Conservation (phyloP, 2,329 filamentous ascomycete genomes). For the Talaromyces piceae region DNA sequence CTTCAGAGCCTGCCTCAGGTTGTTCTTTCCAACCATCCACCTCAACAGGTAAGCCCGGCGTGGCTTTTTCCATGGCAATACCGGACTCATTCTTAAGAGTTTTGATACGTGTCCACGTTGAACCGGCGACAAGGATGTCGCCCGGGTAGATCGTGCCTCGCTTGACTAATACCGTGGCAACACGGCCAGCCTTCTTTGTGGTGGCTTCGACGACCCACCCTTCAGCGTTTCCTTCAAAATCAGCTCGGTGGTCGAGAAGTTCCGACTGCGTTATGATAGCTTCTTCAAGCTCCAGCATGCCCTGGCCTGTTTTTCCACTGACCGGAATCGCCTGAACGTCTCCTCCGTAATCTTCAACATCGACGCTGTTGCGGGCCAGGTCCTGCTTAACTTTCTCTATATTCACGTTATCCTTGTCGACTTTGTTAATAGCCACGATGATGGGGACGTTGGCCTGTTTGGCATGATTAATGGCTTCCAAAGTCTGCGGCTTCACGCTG, state of each 20-base stretch:
- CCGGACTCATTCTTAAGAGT: constrained; percentile 80
- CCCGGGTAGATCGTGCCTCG: constrained; percentile 76
- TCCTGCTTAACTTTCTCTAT: constrained; percentile 82
- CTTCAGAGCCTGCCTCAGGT: constrained; percentile 77
- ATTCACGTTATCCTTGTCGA: constrained; percentile 79
- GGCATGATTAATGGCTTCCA: constrained; percentile 94
- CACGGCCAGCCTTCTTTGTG: constrained; percentile 74
- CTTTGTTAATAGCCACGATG: constrained; percentile 96
- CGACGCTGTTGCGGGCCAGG: constrained; percentile 71
- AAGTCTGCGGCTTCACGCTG: constrained; percentile 92
- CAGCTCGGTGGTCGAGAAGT: constrained; percentile 81
- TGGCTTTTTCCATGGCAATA: constrained; percentile 60
- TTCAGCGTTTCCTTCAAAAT: constrained; percentile 68
- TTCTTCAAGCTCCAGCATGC: constrained; percentile 89
- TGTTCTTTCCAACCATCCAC: constrained; percentile 91
- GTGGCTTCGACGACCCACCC: constrained; percentile 92
- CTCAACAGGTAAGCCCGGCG: constrained; percentile 83
- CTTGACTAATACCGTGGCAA: constrained; percentile 81
- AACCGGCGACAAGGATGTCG: constrained; percentile 78
- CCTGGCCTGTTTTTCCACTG: constrained; percentile 86
- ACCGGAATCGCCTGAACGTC: constrained; percentile 89
- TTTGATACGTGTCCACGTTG: constrained; percentile 80
- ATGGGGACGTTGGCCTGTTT: constrained; percentile 81
- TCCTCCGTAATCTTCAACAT: constrained; percentile 91
- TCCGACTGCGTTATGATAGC: constrained; percentile 79